A percentile compares a stretch with the other conserved stretches of the same genome.
phyloP scores from a whole-genome alignment of 495 filamentous ascomycete species.

The Alectoria sarmentosa region DNA sequence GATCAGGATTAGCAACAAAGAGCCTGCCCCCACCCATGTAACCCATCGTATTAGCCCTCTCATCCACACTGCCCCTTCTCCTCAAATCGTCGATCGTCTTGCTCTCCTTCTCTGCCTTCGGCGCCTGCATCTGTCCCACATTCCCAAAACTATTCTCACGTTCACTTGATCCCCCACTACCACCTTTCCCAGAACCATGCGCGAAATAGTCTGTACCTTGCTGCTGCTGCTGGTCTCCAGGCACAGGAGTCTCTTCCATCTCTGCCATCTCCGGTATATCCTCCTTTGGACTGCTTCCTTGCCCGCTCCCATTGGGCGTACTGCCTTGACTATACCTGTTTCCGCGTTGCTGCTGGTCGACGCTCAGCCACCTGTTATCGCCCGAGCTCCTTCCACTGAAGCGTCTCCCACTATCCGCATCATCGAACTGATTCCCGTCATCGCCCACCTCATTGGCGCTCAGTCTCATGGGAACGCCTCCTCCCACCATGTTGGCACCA shows the following conservation, averaged over 20 bases:
- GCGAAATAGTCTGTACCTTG: constrained; percentile 38
- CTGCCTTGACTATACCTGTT: constrained; percentile 60
- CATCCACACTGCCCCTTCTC: constrained; percentile 89
- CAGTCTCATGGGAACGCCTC: constrained; percentile 79
- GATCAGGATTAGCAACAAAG: constrained; percentile 92
- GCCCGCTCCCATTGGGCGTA: constrained; percentile 45
- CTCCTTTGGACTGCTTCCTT: constrained; percentile 51
- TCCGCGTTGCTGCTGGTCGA: constrained; percentile 43
- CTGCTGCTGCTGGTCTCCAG: constrained; percentile 35
- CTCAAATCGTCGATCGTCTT: constrained; percentile 69
- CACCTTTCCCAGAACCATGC: constrained; percentile 31
- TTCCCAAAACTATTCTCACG: constrained; percentile 50
- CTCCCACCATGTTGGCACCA: constrained; percentile 64
- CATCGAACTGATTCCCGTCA: constrained; percentile 69
- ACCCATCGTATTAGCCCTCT: constrained; percentile 67
- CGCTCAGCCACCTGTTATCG: constrained; percentile 55
- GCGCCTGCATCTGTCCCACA: constrained; percentile 46
- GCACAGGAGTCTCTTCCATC: constrained; percentile 47
- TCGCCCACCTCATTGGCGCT: constrained; percentile 93
- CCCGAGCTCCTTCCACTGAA: constrained; percentile 70
- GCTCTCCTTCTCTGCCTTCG: constrained; percentile 44
- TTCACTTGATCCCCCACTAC: constrained; percentile 38
- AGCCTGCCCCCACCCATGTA: constrained; percentile 66
- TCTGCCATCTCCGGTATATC: constrained; percentile 45
- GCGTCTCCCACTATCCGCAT: constrained; percentile 46